Evolutionary conservation across 2,329 filamentous ascomycete species (phyloP), one percentile per base, ranked within the genome.

Genomic region (Hypocrella siamensis): DNA sequence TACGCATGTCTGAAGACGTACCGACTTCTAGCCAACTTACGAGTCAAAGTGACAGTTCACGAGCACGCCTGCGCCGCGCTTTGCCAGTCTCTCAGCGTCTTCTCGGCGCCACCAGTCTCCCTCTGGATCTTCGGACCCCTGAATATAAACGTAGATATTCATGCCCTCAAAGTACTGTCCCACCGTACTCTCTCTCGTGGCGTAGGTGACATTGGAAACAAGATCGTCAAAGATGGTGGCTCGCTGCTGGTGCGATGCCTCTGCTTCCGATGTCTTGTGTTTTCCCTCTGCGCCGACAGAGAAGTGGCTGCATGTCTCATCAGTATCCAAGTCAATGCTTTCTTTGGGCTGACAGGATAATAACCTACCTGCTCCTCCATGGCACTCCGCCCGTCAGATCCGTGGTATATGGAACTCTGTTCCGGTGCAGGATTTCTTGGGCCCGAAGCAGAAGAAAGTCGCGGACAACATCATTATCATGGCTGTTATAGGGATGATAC

Each of bases 31-130:
- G 17, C 15, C 11, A 6, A 52, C 64, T 42, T 46, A 68, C 65
- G 68, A 71, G 56, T 93, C 90, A 48, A 90, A 93, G 50, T 96
- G 90, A 14, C 88, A 86, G 51, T 94, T 96, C 42, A 96, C 80
- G 28, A 98, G 66, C 14, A 93, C 84, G 19, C 85, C 83, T 14
- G 81, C 79, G 38, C 72, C 71, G 7, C 68, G 66, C 38, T 65
- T 63, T 16, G 63, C 62, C 38, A 58, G 54, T 39, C 57, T 54
- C 26, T 52, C 53, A 24, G 55, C 53, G 22, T 46, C 43, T 24
- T 42, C 48, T 28, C 50, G 52, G 21, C 65, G 63, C 81, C 79
- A 93, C 79, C 82, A 93, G 27, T 72, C 64, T 7, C 75, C 75
- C 19, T 68, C 60, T 17, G 77, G 70, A 41, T 88, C 83, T 32